Percentiles rank a stretch among this genome's conserved stretches.
Evolutionary conservation across 495 filamentous ascomycete species (phyloP).

Genomic region (Aspergillus steynii): DNA sequence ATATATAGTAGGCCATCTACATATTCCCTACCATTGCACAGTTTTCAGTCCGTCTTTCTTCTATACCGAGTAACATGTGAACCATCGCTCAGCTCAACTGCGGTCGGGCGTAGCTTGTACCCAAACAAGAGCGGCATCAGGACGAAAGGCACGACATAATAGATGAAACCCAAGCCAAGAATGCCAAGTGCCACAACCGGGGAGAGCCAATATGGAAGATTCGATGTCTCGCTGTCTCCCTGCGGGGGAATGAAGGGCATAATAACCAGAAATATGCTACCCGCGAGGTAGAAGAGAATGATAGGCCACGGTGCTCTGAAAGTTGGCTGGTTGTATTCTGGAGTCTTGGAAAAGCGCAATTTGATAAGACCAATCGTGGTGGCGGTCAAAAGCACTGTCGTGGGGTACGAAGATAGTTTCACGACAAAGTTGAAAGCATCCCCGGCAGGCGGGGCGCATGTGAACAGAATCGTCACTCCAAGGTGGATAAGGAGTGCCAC

Average conservation of each 20-base stretch:
- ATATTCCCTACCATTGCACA: too few relatives aligned
- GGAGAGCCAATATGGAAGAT: conserved; percentile 40
- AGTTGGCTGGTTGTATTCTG: conserved; percentile 8
- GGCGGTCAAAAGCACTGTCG: conserved; percentile 18
- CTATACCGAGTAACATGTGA: conserved; percentile 27
- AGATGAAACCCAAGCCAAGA: conserved; percentile 30
- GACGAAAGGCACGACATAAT: conserved; percentile 35
- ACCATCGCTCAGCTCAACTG: conserved; percentile 24
- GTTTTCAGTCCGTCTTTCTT: neutral
- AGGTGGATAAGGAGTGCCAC: conserved; percentile 61
- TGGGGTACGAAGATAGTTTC: conserved; percentile 60
- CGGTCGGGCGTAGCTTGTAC: conserved; percentile 20
- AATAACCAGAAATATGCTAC: conserved; percentile 34
- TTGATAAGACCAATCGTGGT: conserved; percentile 28
- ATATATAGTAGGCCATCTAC: too few relatives aligned
- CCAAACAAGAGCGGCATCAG: conserved; percentile 28
- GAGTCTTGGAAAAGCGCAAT: conserved; percentile 15
- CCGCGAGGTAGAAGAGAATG: conserved; percentile 26
- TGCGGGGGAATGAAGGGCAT: conserved; percentile 41
- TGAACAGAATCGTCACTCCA: conserved; percentile 61
- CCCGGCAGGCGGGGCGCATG: conserved; percentile 56
- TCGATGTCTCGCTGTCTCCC: conserved; percentile 34
- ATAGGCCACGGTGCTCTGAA: conserved; percentile 28
- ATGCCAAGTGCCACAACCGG: conserved; percentile 40
- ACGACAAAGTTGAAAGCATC: conserved; percentile 69